Percentiles rank a stretch among this genome's conserved stretches.
These are phyloP conservation scores for Trichophaea hybrida DNA, from an alignment of 2,329 filamentous ascomycete species.

Conservation along the genomic window DNA sequence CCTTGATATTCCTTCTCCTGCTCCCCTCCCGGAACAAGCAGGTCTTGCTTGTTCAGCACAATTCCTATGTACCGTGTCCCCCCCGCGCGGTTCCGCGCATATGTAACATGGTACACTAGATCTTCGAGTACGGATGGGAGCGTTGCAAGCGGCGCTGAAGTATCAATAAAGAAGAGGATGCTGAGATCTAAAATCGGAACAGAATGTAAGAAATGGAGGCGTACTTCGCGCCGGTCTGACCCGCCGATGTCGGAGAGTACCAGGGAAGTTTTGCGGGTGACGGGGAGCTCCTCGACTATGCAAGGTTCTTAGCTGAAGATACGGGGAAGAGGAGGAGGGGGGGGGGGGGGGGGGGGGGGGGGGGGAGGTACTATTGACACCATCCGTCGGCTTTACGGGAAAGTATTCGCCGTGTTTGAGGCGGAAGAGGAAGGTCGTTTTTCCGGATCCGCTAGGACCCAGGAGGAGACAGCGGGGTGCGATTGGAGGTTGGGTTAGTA, in stretches of 20 bases:
- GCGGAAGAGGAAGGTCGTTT: slow-evolving; percentile 17
- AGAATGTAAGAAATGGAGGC: slow-evolving; percentile 15
- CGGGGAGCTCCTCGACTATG: slow-evolving; percentile 15
- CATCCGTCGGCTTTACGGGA: slow-evolving; percentile 9
- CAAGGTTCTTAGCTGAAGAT: not conserved
- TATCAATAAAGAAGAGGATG: slow-evolving; percentile 21
- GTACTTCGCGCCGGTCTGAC: slow-evolving; percentile 16
- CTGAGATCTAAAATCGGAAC: slow-evolving; percentile 7
- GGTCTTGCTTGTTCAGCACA: slow-evolving; percentile 21
- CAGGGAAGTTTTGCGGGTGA: slow-evolving; percentile 13
- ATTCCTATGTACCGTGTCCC: slow-evolving; percentile 15
- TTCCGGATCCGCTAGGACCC: slow-evolving; percentile 15
- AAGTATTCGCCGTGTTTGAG: slow-evolving; percentile 13
- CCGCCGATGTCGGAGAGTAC: slow-evolving; percentile 18
- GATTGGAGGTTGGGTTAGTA: not conserved
- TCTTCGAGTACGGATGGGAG: slow-evolving; percentile 14
- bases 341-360: not conserved
- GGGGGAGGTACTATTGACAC: slow-evolving; percentile 8
- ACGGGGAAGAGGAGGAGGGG: not conserved
- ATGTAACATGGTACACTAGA: slow-evolving; percentile 12
- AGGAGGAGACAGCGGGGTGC: slow-evolving; percentile 14
- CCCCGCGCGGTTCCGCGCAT: slow-evolving; percentile 9
- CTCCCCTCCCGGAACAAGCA: slow-evolving; percentile 7
- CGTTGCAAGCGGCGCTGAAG: slow-evolving; percentile 1
- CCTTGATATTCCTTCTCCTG: not conserved